Base-by-base conservation (phyloP, 2,329 filamentous ascomycete genomes). In the Ophiostoma himal-ulmi region DNA sequence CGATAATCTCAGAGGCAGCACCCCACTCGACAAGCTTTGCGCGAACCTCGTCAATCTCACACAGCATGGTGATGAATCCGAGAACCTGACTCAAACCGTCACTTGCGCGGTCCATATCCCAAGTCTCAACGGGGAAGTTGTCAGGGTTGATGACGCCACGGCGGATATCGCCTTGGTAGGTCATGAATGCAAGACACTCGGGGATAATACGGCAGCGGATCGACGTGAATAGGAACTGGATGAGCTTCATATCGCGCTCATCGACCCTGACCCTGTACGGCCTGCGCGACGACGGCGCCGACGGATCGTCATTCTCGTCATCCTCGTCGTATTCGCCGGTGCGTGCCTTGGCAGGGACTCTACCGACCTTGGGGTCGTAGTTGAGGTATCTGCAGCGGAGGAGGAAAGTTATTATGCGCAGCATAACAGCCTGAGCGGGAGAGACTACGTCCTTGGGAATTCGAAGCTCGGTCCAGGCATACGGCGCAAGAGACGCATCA, bases 101-200 rank as follows among this genome's bases (percentile, higher is more conserved):
- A 78, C 96, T 97, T 71, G 96, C 94, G 17, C 94, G 88, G 78
- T 98, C 94, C 91, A 98, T 96, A 76, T 98, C 94, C 94, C 94
- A 98, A 66, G 93, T 86, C 76, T 98, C 96, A 1, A 97, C 89
- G 0, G 94, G 94, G 76, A 97, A 98, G 76, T 97, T 94, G 73
- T 92, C 88, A 0, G 92, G 89, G 72, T 94, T 87, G 20, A 90
- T 88, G 70, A 89, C 85, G 41, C 90, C 89, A 57, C 90, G 88
- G 60, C 92, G 89, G 44, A 97, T 96, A 77, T 97, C 91, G 20
- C 92, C 92, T 81, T 98, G 94, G 3, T 97, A 85, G 76, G 95
- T 93, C 81, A 98, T 97, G 52, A 97, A 83, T n/a, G 94, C 94
- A 70, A 94, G 92, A 20, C 93, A 97, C 77, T 97, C 94, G 0